A percentile compares a stretch with the other conserved stretches of the same genome.
These are phyloP conservation scores for Rusavskia elegans DNA, from an alignment of 495 filamentous ascomycete species.

Conservation along the genomic window DNA sequence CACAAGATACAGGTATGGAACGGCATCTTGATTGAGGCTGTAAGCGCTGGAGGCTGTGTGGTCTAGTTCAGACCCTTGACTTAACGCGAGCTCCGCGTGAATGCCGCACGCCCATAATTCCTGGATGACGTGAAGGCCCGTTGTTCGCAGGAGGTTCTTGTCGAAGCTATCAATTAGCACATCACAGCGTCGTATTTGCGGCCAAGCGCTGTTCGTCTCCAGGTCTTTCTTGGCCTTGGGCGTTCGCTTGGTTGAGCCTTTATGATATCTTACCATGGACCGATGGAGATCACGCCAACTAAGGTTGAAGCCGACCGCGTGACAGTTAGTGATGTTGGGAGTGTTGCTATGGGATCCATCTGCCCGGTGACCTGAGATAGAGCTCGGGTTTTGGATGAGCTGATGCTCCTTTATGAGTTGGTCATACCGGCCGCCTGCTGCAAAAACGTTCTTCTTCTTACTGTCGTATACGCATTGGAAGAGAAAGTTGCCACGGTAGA, in stretches of 20 bases:
- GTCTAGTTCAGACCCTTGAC: background rate
- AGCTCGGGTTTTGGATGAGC: constrained; percentile 26
- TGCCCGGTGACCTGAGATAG: no score
- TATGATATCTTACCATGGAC: constrained; percentile 49
- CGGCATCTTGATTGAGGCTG: background rate
- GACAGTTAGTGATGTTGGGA: constrained; percentile 19
- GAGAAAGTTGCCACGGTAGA: constrained; percentile 74
- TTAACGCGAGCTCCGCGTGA: constrained; percentile 71
- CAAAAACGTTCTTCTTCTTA: constrained; percentile 73
- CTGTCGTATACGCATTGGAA: constrained; percentile 87
- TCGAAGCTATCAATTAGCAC: constrained; percentile 82
- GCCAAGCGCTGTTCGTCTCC: constrained; percentile 20
- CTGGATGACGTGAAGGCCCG: constrained; percentile 56
- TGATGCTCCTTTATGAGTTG: constrained; percentile 59
- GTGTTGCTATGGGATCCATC: constrained; percentile 15
- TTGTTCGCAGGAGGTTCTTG: constrained; percentile 54
- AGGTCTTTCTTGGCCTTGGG: constrained; percentile 48
- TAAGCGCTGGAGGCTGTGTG: constrained; percentile 45
- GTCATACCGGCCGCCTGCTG: constrained; percentile 89
- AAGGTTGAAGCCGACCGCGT: constrained; percentile 85
- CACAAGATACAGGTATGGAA: background rate
- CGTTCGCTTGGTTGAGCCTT: constrained; percentile 40
- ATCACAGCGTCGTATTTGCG: constrained; percentile 37
- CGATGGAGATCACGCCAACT: constrained; percentile 68
- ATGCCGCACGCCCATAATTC: constrained; percentile 72